These are phyloP conservation scores for Lentinula raphanica DNA, from an alignment of 768 basidiomycete species.

Conservation along the genomic window DNA sequence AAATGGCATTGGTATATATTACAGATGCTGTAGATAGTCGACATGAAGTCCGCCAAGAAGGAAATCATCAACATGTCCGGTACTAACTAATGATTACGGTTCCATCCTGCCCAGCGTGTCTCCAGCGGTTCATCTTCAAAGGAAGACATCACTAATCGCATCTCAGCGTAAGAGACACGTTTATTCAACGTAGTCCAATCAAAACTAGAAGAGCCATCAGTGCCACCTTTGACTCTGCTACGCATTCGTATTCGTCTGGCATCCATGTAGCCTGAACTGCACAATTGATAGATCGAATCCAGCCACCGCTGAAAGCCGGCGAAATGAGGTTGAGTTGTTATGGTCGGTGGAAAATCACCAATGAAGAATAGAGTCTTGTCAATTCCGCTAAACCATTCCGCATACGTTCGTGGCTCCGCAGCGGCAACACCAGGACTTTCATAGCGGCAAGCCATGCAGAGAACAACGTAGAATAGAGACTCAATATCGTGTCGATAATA, in stretches of 20 bases:
- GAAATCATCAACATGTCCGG: no score
- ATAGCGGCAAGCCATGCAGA: neutral
- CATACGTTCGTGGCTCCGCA: neutral
- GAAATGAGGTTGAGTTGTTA: neutral
- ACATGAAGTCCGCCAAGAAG: no score
- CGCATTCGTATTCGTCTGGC: neutral
- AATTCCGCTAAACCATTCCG: no score
- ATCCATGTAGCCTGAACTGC: neutral
- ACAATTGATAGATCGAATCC: neutral
- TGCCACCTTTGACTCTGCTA: neutral
- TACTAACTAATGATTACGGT: neutral
- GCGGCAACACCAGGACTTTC: neutral
- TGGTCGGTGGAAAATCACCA: neutral
- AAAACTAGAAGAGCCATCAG: neutral
- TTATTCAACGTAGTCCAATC: neutral
- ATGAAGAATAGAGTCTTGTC: neutral
- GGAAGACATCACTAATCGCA: neutral
- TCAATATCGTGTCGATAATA: conserved; percentile 7
- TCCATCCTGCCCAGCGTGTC: neutral
- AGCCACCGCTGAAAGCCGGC: neutral
- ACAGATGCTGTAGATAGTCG: no score
- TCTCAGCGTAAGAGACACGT: neutral
- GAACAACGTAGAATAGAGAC: conserved; percentile 3
- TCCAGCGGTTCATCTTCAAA: neutral
- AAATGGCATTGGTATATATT: no score